Conservation (phyloP, 73 alveolate species). For the Uronychia setigera region DNA sequence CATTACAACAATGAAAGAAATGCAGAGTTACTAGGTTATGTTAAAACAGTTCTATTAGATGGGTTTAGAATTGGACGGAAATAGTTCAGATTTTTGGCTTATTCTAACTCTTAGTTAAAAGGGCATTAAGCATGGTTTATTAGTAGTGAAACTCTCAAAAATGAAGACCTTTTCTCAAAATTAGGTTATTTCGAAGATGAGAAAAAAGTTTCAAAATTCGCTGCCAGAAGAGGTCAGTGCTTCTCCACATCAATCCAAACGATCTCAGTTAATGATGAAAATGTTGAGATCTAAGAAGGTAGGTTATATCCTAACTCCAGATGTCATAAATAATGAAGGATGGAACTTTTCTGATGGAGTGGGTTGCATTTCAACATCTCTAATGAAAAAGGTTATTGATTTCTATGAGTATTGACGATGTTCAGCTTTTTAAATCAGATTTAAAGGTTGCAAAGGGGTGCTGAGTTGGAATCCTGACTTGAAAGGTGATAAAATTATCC, state of each 20-base stretch:
- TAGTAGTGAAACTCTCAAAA: no score
- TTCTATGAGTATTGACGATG: neutral
- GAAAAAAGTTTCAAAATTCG: slow-evolving; percentile 64
- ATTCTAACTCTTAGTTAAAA: slow-evolving; percentile 43
- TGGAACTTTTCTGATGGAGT: slow-evolving; percentile 57
- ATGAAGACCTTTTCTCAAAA: neutral
- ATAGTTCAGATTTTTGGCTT: slow-evolving; percentile 15
- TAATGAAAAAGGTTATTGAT: neutral
- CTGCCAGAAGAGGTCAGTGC: slow-evolving; percentile 79
- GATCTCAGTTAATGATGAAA: slow-evolving; percentile 3
- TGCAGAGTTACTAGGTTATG: slow-evolving; percentile 16
- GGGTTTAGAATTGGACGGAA: slow-evolving; percentile 15
- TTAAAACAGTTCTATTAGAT: slow-evolving; percentile 11
- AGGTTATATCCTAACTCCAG: no score
- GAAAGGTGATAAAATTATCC: neutral
- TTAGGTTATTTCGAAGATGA: slow-evolving; percentile 75
- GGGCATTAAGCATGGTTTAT: slow-evolving; percentile 41
- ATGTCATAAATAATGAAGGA: neutral
- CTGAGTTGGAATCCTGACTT: neutral
- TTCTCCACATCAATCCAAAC: slow-evolving; percentile 70
- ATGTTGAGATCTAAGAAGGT: neutral
- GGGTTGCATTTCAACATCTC: slow-evolving; percentile 38
- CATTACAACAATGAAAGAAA: slow-evolving; percentile 7
- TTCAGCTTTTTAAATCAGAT: slow-evolving; percentile 39
- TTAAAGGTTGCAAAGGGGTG: slow-evolving; percentile 51